Percentiles rank a stretch among this genome's conserved stretches.
Conservation (phyloP, 139 green algal species). For the Chlorella sp. region DNA sequence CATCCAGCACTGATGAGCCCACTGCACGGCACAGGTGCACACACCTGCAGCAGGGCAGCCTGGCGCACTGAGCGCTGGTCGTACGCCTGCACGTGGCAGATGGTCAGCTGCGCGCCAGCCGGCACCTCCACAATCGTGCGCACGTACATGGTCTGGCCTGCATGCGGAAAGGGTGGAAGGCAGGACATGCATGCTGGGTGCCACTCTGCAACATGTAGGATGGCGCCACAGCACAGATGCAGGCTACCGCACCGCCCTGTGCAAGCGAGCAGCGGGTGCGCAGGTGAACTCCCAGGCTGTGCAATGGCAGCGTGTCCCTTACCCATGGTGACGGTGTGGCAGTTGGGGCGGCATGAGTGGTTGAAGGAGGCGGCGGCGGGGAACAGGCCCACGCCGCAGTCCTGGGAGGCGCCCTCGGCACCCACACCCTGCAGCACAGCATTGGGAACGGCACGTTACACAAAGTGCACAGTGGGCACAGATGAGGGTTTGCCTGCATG, state of each 20-base stretch:
- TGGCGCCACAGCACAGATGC: too few species aligned
- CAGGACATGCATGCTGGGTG: background rate
- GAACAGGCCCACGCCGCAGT: slow-evolving; percentile 21
- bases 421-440: slow-evolving; percentile 21
- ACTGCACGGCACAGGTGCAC: background rate
- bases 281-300: too few species aligned
- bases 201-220: too few species aligned
- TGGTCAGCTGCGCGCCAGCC: slow-evolving; percentile 25
- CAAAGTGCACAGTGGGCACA: too few species aligned
- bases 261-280: too few species aligned
- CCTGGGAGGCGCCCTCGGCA: background rate
- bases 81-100: slow-evolving; percentile 23
- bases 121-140: slow-evolving; percentile 32
- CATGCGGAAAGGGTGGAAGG: background rate
- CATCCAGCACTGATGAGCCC: background rate
- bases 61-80: slow-evolving; percentile 27
- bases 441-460: too few species aligned
- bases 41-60: background rate
- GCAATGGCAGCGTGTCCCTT: background rate
- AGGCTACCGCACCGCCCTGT: too few species aligned
- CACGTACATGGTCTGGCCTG: slow-evolving; percentile 34
- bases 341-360: slow-evolving; percentile 12
- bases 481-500: too few species aligned
- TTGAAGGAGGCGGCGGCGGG: slow-evolving; percentile 4
- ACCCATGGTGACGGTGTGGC: slow-evolving; percentile 4